Conservation (phyloP, 495 filamentous ascomycete species). For the Talaromyces nanjingensis region DNA sequence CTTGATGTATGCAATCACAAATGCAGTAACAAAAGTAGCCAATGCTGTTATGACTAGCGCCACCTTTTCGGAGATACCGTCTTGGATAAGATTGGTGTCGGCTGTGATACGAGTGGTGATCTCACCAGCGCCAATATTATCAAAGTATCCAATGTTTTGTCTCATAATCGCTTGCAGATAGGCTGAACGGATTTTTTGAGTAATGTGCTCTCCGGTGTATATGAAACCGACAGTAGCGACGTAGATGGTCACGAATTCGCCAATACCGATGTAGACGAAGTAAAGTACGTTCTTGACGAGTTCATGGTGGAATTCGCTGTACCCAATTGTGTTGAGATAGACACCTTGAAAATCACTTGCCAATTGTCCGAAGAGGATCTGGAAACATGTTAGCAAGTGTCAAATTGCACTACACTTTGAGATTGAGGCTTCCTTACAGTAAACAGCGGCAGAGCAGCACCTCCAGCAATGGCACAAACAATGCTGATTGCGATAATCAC, state of each 20-base stretch:
- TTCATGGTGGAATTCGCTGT: conserved; percentile 50
- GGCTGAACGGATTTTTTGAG: conserved; percentile 74
- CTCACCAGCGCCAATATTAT: conserved; percentile 85
- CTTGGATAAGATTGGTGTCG: conserved; percentile 83
- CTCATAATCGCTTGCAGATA: conserved; percentile 78
- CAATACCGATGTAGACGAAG: conserved; percentile 86
- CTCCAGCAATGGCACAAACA: conserved; percentile 67
- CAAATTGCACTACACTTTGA: not conserved
- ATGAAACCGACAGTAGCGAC: conserved; percentile 83
- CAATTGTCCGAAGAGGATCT: conserved; percentile 69
- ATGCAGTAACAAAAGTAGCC: conserved; percentile 79
- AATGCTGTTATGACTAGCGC: conserved; percentile 65
- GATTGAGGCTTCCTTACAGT: conserved; percentile 43
- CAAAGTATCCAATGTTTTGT: conserved; percentile 91
- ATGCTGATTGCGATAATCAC: conserved; percentile 61
- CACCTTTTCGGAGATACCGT: conserved; percentile 83
- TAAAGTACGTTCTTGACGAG: conserved; percentile 68
- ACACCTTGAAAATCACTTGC: conserved; percentile 65
- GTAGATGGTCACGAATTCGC: conserved; percentile 75
- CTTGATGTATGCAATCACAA: conserved; percentile 79
- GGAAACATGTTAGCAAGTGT: conserved; percentile 6
- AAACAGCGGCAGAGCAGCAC: conserved; percentile 80
- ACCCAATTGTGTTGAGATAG: conserved; percentile 37
- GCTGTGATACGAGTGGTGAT: conserved; percentile 89
- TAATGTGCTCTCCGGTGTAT: conserved; percentile 86